A percentile compares a stretch with the other conserved stretches of the same genome.
phyloP scores from a whole-genome alignment of 306 rosid species.

The Datisca glomerata region DNA sequence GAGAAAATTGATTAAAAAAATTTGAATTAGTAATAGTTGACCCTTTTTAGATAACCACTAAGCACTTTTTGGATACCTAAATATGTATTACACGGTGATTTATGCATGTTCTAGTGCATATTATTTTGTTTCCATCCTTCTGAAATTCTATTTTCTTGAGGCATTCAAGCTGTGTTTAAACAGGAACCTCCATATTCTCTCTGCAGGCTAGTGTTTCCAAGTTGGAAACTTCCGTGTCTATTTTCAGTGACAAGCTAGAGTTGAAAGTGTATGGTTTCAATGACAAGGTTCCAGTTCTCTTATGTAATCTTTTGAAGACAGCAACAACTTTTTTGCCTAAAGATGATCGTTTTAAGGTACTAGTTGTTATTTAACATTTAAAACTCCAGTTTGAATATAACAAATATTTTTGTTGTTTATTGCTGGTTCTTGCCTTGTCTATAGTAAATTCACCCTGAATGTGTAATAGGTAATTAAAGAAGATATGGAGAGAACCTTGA shows the following conservation, averaged over 20 bases:
- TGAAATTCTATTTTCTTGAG: background rate
- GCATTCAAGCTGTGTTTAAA: background rate
- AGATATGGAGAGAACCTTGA: conserved; percentile 65
- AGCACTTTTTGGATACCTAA: too few species aligned
- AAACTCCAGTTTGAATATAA: background rate
- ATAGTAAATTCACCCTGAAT: conserved; percentile 14
- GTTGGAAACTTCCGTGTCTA: conserved; percentile 81
- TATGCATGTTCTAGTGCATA: too few species aligned
- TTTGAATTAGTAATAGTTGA: too few species aligned
- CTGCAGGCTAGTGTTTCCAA: conserved; percentile 87
- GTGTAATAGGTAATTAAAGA: conserved; percentile 69
- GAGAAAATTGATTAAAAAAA: too few species aligned
- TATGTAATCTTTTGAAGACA: conserved; percentile 47
- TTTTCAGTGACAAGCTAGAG: conserved; percentile 65
- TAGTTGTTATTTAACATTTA: conserved; percentile 2
- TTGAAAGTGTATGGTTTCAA: conserved; percentile 87
- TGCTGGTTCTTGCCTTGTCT: conserved; percentile 16
- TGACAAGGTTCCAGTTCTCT: conserved; percentile 69
- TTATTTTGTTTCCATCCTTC: too few species aligned
- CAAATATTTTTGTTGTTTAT: background rate
- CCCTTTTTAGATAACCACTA: too few species aligned
- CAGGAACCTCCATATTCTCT: conserved; percentile 2
- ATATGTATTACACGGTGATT: too few species aligned
- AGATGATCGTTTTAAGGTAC: conserved; percentile 66
- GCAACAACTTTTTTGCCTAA: conserved; percentile 64